phyloP scores from a whole-genome alignment of 768 basidiomycete genomes.

The Strobilomyces echinocephalus region DNA sequence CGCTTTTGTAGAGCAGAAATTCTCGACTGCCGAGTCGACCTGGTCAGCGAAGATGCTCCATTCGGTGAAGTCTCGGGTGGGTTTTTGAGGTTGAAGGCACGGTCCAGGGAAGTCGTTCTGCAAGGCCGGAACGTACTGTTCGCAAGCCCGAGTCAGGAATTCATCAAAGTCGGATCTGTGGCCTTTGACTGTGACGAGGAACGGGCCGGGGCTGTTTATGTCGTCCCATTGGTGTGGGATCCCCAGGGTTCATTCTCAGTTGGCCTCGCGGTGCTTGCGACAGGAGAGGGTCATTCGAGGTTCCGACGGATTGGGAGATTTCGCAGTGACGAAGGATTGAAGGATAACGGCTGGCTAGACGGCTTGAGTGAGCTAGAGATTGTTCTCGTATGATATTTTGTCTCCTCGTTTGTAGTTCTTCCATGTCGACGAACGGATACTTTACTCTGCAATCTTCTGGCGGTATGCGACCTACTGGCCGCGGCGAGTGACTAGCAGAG shows the following conservation, averaged over 20 bases:
- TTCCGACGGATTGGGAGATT: background rate
- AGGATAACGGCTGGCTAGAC: background rate
- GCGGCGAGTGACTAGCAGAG: no score
- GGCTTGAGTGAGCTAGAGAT: background rate
- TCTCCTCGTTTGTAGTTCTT: background rate
- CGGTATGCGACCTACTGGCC: no score
- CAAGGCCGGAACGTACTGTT: background rate
- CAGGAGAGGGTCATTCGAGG: background rate
- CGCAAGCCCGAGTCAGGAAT: background rate
- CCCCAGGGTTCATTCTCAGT: background rate
- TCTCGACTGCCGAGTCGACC: background rate
- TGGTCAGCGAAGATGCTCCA: background rate
- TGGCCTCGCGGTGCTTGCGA: background rate
- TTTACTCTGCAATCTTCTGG: background rate
- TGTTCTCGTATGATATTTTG: background rate
- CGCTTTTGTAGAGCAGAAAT: background rate
- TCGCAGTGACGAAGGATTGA: background rate
- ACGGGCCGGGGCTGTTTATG: background rate
- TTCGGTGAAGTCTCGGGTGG: background rate
- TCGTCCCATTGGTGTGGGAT: background rate
- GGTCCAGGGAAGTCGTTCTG: background rate
- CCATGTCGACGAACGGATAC: background rate
- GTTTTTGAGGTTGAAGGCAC: background rate
- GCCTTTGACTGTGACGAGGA: background rate
- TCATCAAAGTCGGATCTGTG: background rate